These are phyloP conservation scores for Verticillium isaacii DNA, from an alignment of 2,329 filamentous ascomycete genomes.

Conservation along the genomic window DNA sequence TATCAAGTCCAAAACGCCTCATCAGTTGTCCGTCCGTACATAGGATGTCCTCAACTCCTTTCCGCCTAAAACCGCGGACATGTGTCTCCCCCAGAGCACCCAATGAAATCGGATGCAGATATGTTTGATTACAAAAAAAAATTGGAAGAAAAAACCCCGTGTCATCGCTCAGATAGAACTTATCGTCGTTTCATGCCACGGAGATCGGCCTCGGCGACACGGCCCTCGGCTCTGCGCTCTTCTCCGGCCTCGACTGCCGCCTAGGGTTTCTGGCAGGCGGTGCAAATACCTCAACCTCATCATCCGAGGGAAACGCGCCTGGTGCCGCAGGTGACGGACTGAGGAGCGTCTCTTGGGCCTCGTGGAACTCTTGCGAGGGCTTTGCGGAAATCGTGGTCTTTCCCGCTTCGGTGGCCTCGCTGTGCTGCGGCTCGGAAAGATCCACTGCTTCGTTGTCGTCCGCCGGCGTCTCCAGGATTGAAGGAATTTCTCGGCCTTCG, in stretches of 20 bases:
- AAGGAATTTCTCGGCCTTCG: conserved; percentile 9
- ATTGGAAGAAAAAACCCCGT: not conserved
- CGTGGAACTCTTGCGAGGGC: not conserved
- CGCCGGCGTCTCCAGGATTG: conserved; percentile 15
- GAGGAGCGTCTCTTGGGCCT: not conserved
- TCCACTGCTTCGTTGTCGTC: not conserved
- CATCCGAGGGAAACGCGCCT: not conserved
- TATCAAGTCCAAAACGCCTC: not conserved
- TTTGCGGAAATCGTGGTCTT: not conserved
- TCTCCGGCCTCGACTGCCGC: not conserved
- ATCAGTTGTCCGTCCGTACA: not conserved
- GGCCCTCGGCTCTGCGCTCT: not conserved
- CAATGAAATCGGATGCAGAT: not conserved
- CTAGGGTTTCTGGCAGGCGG: not conserved
- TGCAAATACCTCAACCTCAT: not conserved
- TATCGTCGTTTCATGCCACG: not conserved
- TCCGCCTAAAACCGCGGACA: not conserved
- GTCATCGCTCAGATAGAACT: not conserved
- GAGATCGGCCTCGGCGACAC: not conserved
- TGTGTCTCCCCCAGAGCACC: not conserved
- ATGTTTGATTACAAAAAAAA: not conserved
- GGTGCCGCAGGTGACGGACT: not conserved
- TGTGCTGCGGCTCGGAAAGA: conserved; percentile 16
- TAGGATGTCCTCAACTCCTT: not conserved
- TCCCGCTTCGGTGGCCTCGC: conserved; percentile 12